A percentile compares a stretch with the other conserved stretches of the same genome.
phyloP scores from a whole-genome alignment of 176 grass and related monocot species.

The Ensete ventricosum region DNA sequence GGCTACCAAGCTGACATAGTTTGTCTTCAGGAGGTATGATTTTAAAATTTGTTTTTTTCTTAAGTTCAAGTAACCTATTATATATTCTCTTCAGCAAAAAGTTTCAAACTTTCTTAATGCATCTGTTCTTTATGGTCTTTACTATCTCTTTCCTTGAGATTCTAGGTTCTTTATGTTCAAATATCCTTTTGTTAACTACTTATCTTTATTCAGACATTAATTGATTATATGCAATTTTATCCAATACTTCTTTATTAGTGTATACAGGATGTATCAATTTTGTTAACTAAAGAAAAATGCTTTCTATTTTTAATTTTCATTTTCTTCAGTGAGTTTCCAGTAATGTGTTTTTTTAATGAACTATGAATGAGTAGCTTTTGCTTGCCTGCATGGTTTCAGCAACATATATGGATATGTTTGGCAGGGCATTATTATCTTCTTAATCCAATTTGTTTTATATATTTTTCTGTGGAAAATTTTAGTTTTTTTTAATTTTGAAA shows the following conservation, averaged over 20 bases:
- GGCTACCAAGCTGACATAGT: constrained; percentile 97
- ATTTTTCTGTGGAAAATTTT: not conserved
- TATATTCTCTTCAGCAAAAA: not conserved
- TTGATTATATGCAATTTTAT: too few relatives aligned
- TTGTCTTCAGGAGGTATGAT: constrained; percentile 92
- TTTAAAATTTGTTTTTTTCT: not conserved
- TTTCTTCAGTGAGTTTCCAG: not conserved
- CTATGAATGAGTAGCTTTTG: not conserved
- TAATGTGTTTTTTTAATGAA: not conserved
- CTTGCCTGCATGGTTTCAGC: not conserved
- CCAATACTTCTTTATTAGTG: too few relatives aligned
- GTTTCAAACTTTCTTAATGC: not conserved
- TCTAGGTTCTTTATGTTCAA: not conserved
- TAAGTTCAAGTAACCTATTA: not conserved
- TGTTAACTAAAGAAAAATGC: too few relatives aligned
- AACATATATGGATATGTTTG: not conserved
- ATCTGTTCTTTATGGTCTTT: not conserved
- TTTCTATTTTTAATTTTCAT: not conserved
- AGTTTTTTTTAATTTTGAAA: not conserved
- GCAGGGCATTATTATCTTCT: not conserved
- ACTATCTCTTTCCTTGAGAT: not conserved
- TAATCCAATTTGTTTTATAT: not conserved
- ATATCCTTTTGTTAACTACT: too few relatives aligned
- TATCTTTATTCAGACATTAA: too few relatives aligned
- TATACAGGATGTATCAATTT: too few relatives aligned